Evolutionary conservation across 1,139 yeast species (phyloP), one percentile per base, ranked within the genome.

Genomic region (Yueomyces sp.): DNA sequence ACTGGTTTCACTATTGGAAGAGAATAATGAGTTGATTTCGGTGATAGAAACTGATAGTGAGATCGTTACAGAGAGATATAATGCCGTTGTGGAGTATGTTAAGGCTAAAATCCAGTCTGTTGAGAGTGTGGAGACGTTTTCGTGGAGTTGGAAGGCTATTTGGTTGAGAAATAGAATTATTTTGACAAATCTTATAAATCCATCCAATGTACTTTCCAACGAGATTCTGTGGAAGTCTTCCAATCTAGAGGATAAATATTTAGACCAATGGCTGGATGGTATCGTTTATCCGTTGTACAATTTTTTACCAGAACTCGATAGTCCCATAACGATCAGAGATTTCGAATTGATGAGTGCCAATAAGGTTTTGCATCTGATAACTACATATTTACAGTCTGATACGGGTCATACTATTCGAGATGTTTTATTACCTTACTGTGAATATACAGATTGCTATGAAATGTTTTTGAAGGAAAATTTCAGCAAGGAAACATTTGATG

Each of bases 151-250:
- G 30, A 36, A 39, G 26, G 45, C 44, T 3, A 39, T 41, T 27
- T 57, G 57, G 51, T 44, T 58, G 30, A 51, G 48, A 39, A 50
- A 51, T 27, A 53, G 63, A 37, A 48, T 55, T 4, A 27, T 55
- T 6, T n/a, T 49, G 9, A 52, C 54, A 38, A 53, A 58, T 43
- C 48, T 50, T 27, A 27, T 50, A 3, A 39, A 43, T n/a, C 48
- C 52, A 8, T 48, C 44, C 8, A 32, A 47, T 25, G 42, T 53
- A 4, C 39, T 50, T 27, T 46, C 47, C 25, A 51, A 54, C 38
- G 40, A 44, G 35, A 44, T 46, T 2, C 36, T 58, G n/a, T 54
- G 57, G 56, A 39, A 45, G n/a, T 28, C 54, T 9, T 4, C 8
- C 8, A 19, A 9, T 9, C n/a, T 11, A 4, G 19, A 4, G n/a